These are phyloP conservation scores for Macroventuria anomochaeta DNA, from an alignment of 2,329 filamentous ascomycete species.

Conservation along the genomic window DNA sequence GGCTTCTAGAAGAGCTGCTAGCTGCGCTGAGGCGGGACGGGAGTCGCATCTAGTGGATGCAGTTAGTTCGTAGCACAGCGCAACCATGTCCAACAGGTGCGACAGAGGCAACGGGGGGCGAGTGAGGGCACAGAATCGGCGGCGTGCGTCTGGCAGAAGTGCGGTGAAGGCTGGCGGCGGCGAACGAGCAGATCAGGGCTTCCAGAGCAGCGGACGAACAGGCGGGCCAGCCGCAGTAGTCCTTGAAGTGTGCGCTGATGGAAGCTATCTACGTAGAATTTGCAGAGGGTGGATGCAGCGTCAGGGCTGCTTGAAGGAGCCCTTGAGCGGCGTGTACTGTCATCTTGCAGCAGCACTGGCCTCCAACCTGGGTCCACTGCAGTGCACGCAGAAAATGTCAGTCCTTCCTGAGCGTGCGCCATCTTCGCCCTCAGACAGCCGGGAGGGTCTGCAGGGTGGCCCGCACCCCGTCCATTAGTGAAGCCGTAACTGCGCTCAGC, in stretches of 20 bases:
- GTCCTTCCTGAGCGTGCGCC: not conserved
- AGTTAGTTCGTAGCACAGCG: slow-evolving; percentile 26
- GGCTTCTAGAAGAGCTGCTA: slow-evolving; percentile 50
- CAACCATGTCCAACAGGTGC: slow-evolving; percentile 37
- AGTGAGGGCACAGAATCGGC: slow-evolving; percentile 13
- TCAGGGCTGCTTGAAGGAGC: no score
- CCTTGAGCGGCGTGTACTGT: no score
- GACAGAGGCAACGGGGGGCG: slow-evolving; percentile 16
- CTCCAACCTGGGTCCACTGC: not conserved
- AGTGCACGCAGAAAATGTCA: not conserved
- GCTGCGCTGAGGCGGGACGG: slow-evolving; percentile 34
- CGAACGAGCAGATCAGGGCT: slow-evolving; percentile 6
- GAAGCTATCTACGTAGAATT: no score
- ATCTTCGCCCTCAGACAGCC: slow-evolving; percentile 16
- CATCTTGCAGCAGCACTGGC: not conserved
- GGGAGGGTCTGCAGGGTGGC: slow-evolving; percentile 28
- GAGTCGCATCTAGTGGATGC: slow-evolving; percentile 30
- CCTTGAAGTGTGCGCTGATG: not conserved
- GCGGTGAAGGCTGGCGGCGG: slow-evolving; percentile 9
- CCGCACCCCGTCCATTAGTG: slow-evolving; percentile 16
- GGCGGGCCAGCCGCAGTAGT: slow-evolving; percentile 7
- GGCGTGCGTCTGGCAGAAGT: slow-evolving; percentile 14
- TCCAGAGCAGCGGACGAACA: no score
- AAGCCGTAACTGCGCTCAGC: slow-evolving; percentile 11
- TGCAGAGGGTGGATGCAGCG: no score